Evolutionary conservation across 2,329 filamentous ascomycete species (phyloP).

Genomic region (Diaporthe nobilis): DNA sequence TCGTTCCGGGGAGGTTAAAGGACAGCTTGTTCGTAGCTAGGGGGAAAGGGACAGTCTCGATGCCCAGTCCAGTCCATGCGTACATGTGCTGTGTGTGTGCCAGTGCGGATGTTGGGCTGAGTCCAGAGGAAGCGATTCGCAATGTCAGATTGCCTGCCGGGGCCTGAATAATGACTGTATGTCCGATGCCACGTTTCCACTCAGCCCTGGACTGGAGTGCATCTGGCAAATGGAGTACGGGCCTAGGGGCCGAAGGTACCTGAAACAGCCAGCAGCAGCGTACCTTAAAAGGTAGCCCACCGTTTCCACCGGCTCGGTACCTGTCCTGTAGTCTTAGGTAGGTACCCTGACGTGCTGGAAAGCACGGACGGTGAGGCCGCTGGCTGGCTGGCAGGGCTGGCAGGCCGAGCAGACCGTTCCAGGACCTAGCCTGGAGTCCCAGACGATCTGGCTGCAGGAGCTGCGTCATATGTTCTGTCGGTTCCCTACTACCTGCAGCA

Average conservation of each 20-base stretch:
- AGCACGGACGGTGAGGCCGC: constrained; percentile 14
- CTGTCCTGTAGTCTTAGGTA: background rate
- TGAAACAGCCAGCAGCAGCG: constrained; percentile 11
- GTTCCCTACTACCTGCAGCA: background rate
- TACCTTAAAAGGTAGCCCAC: background rate
- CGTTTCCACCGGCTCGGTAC: constrained; percentile 16
- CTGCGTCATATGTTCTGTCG: constrained; percentile 14
- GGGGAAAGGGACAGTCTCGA: background rate
- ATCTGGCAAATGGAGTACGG: constrained; percentile 21
- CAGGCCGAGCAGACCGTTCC: background rate
- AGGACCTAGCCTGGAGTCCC: background rate
- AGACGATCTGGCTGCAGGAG: background rate
- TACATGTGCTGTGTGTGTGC: background rate
- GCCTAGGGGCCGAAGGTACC: constrained; percentile 8
- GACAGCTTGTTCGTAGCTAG: background rate
- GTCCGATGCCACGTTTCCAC: constrained; percentile 33
- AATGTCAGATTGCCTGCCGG: constrained; percentile 32
- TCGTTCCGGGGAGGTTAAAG: background rate
- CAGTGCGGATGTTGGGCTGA: background rate
- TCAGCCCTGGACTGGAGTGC: constrained; percentile 22
- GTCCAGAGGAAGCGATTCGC: constrained; percentile 22
- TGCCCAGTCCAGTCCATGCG: background rate
- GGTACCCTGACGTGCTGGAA: constrained; percentile 9
- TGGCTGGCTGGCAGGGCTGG: background rate
- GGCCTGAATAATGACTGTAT: constrained; percentile 8